Conservation (phyloP, 306 rosid species). For the Rosa rugosa region DNA sequence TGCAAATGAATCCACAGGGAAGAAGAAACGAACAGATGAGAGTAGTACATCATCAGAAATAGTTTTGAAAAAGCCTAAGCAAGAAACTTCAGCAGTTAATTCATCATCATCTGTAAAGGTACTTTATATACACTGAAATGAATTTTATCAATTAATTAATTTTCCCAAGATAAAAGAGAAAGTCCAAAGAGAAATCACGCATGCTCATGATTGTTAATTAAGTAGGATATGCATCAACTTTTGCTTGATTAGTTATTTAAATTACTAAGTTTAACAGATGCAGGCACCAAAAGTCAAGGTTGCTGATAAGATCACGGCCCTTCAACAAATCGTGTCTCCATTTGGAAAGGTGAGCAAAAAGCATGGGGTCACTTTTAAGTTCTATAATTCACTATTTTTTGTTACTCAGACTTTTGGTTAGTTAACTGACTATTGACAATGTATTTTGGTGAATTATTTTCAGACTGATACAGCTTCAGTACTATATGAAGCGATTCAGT, state of each 20-base stretch:
- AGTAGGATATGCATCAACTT: neutral
- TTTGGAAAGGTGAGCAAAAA: conserved; percentile 79
- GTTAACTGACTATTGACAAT: too few relatives aligned
- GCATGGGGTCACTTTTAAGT: conserved; percentile 12
- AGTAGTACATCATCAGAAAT: conserved; percentile 49
- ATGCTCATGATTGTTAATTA: neutral
- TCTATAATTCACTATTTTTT: neutral
- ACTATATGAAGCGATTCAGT: conserved; percentile 81
- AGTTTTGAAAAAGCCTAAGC: conserved; percentile 64
- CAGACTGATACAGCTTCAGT: conserved; percentile 99
- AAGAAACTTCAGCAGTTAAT: conserved; percentile 43
- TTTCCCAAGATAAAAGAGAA: neutral
- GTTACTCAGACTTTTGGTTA: neutral
- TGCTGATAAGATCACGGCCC: conserved; percentile 78
- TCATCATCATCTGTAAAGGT: conserved; percentile 64
- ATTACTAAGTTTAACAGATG: conserved; percentile 30
- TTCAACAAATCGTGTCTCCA: conserved; percentile 98
- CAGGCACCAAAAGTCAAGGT: conserved; percentile 95
- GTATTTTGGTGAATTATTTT: conserved; percentile 20
- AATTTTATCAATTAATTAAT: neutral
- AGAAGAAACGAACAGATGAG: conserved; percentile 87
- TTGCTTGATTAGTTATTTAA: neutral
- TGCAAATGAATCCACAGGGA: conserved; percentile 46
- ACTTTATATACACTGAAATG: neutral
- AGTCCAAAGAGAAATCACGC: conserved; percentile 6